Base-by-base conservation (phyloP, 2,329 filamentous ascomycete genomes). In the Ophiostoma angusticollis region DNA sequence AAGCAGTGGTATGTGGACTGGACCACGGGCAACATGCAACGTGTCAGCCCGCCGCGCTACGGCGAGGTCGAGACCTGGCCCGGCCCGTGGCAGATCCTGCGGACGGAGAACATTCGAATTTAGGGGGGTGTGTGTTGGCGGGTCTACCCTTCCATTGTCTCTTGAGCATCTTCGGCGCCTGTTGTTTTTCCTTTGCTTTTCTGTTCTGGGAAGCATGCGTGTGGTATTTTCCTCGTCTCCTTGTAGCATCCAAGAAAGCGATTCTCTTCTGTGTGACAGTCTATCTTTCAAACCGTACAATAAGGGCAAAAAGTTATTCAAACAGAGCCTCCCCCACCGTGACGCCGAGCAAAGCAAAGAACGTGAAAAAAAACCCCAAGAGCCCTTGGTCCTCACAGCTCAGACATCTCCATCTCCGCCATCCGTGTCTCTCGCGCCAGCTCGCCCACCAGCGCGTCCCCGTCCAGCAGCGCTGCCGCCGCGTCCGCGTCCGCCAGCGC, bases 1-100 rank as follows among this genome's bases (percentile, higher is more conserved):
- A 72, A 69, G 52, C 63, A 70, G 49, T 76, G 70, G 69, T 64
- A 65, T 43, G 68, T 76, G 31, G 71, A 76, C 58, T 76, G 72
- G 72, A 55, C 56, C 12, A 74, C 69, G 13, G 72, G 72, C 27
- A 63, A 63, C 40, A 68, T 72, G 63, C 60, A 65, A 21, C 60
- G 67, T 13, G 68, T 72, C 16, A 57, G 67, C 14, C 71, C 71
- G 9, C 71, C 71, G 2, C 60, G 59, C 5, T 75, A 74, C 49
- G 66, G 66, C 29, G 68, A 72, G 49, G 57, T 63, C 33, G 62
- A 70, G 39, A 32, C 17, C n/a, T 57, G 61, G 43, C 63, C 63
- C 41, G 65, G 64, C 1, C 60, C 68, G 23, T 70, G 65, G 65
- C 65, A 69, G 50, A 55, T 63, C 30, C 60, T 69, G 37, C 61